Evolutionary conservation across 345 rosid genomes (phyloP).

Genomic region (Mercurialis annua): DNA sequence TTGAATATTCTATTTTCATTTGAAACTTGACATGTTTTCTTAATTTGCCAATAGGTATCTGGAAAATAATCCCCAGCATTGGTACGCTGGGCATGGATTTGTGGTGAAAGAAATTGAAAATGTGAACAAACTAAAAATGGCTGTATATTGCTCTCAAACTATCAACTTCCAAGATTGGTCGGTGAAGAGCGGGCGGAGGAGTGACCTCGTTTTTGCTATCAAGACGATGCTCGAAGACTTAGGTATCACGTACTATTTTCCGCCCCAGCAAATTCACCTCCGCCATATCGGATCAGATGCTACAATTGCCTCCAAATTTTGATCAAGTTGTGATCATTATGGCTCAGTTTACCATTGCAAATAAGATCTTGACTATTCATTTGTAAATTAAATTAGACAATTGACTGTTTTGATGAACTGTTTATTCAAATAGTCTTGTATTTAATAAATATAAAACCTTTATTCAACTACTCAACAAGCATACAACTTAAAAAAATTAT

Average conservation of each 20-base stretch:
- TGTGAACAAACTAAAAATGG: conserved; percentile 26
- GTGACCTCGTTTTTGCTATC: conserved; percentile 21
- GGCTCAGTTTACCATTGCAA: no score
- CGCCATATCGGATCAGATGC: conserved; percentile 17
- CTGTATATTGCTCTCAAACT: conserved; percentile 25
- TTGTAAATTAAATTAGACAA: background rate
- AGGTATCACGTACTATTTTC: conserved; percentile 22
- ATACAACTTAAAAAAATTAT: no score
- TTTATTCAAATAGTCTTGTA: background rate
- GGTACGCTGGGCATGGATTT: conserved; percentile 25
- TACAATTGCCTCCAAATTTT: conserved; percentile 8
- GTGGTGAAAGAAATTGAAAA: conserved; percentile 30
- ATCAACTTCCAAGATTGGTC: conserved; percentile 31
- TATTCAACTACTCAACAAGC: no score
- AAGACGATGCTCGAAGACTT: conserved; percentile 28
- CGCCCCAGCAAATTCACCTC: conserved; percentile 24
- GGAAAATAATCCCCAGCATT: conserved; percentile 27
- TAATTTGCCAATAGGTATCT: conserved; percentile 18
- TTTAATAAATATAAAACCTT: no score
- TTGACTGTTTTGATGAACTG: background rate
- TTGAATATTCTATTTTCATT: no score
- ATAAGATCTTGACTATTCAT: no score
- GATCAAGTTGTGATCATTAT: conserved; percentile 5
- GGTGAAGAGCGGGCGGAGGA: conserved; percentile 24
- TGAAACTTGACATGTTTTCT: no score